Percentiles rank a stretch among this genome's conserved stretches.
phyloP scores from a whole-genome alignment of 2,329 filamentous ascomycete species.

The Parastagonospora avenae region DNA sequence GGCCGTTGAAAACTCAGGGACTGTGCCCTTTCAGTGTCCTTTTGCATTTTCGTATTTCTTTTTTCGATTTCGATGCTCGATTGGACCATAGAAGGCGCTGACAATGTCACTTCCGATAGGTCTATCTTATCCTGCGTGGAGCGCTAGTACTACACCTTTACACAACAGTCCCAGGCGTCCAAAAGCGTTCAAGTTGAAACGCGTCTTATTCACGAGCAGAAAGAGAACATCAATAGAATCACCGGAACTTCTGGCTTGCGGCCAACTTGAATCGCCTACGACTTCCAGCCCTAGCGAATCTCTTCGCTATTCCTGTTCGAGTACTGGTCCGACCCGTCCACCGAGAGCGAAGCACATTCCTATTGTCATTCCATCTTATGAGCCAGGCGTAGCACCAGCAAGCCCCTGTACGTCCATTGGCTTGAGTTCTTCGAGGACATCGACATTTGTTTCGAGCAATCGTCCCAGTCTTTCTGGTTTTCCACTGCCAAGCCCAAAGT shows the following conservation, averaged over 20 bases:
- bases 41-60: conserved; percentile 26
- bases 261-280: conserved; percentile 29
- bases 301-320: conserved; percentile 23
- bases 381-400: conserved; percentile 42
- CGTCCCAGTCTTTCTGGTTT: conserved; percentile 36
- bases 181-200: conserved; percentile 36
- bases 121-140: conserved; percentile 43
- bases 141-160: conserved; percentile 42
- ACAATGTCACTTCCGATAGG: conserved; percentile 49
- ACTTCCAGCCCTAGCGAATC: conserved; percentile 22
- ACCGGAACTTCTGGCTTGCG: conserved; percentile 32
- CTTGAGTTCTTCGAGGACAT: conserved; percentile 40
- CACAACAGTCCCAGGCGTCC: conserved; percentile 38
- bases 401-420: conserved; percentile 43
- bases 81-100: conserved; percentile 31
- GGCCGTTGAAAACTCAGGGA: conserved; percentile 39
- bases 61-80: conserved; percentile 15
- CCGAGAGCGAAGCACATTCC: conserved; percentile 51
- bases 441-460: conserved; percentile 35
- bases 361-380: conserved; percentile 52
- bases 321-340: conserved; percentile 27
- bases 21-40: conserved; percentile 29
- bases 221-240: conserved; percentile 36
- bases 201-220: conserved; percentile 25
- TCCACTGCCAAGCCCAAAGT: conserved; percentile 34